A percentile compares a stretch with the other conserved stretches of the same genome.
These are phyloP conservation scores for Extremus antarcticus DNA, from an alignment of 495 filamentous ascomycete species.

Conservation along the genomic window DNA sequence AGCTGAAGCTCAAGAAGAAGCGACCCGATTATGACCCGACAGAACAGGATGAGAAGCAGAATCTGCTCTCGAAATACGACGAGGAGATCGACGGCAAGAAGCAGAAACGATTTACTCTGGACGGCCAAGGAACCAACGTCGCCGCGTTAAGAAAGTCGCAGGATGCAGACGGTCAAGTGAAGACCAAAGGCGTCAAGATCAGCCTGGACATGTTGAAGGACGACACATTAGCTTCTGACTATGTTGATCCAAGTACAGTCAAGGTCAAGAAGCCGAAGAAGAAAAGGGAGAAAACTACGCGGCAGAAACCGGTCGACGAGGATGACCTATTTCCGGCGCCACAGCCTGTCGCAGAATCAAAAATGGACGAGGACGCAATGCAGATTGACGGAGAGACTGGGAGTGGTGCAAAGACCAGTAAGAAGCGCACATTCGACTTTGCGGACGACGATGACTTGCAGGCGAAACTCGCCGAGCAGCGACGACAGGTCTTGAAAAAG, in stretches of 20 bases:
- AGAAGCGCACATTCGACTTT: constrained; percentile 60
- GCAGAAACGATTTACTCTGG: constrained; percentile 76
- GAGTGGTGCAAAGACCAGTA: constrained; percentile 26
- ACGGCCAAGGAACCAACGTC: constrained; percentile 55
- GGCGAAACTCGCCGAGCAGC: constrained; percentile 66
- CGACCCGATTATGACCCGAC: constrained; percentile 82
- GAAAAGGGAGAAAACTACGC: constrained; percentile 52
- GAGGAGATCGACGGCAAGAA: constrained; percentile 92
- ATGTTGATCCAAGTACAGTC: constrained; percentile 71
- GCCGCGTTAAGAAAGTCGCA: constrained; percentile 53
- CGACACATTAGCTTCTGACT: constrained; percentile 68
- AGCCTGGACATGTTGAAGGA: constrained; percentile 63
- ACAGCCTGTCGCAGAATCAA: constrained; percentile 29
- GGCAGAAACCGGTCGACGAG: constrained; percentile 56
- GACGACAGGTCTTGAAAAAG: constrained; percentile 77
- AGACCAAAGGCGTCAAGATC: constrained; percentile 56
- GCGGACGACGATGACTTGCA: constrained; percentile 91
- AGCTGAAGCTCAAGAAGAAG: constrained; percentile 79
- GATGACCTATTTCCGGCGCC: constrained; percentile 55
- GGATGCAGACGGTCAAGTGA: constrained; percentile 41
- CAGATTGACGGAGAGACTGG: constrained; percentile 53
- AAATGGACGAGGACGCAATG: constrained; percentile 49
- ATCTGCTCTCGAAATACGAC: constrained; percentile 79
- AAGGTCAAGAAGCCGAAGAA: constrained; percentile 92
- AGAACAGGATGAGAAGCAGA: constrained; percentile 54